A percentile compares a stretch with the other conserved stretches of the same genome.
Evolutionary conservation across 306 rosid genomes (phyloP).

Genomic region (Lathyrus sativus): DNA sequence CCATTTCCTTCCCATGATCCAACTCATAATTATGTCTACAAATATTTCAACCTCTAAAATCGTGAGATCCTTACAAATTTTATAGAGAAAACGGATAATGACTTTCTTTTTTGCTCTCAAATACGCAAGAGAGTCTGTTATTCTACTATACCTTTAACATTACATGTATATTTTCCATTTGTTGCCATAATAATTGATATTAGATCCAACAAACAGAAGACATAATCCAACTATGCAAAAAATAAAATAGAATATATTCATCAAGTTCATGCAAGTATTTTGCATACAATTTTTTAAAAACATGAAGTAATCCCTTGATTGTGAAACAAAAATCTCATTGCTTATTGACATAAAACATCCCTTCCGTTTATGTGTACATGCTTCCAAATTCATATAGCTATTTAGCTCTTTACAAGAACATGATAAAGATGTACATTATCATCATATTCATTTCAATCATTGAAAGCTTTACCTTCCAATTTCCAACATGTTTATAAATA

Average conservation of each 20-base stretch:
- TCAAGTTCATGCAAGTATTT: neutral
- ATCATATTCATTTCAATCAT: conserved; percentile 27
- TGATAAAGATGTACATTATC: conserved; percentile 44
- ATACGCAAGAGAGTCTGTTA: no score
- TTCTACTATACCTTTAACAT: no score
- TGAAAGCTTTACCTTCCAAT: conserved; percentile 24
- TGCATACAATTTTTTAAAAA: neutral
- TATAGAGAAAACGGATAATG: no score
- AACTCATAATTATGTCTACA: no score
- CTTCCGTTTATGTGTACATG: conserved; percentile 34
- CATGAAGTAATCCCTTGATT: neutral
- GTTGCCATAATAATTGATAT: no score
- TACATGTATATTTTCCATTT: no score
- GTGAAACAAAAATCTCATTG: conserved; percentile 28
- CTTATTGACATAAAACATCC: conserved; percentile 27
- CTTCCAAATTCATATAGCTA: conserved; percentile 40
- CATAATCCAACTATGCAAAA: neutral
- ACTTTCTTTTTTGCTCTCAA: no score
- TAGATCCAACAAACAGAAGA: neutral
- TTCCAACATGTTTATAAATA: conserved; percentile 13
- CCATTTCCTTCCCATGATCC: no score
- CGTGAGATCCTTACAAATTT: no score
- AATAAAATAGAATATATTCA: no score
- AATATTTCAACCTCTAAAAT: no score
- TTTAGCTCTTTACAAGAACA: conserved; percentile 42